Evolutionary conservation across 2,329 filamentous ascomycete species (phyloP), one percentile per base, ranked within the genome.

Genomic region (Plectosphaerella plurivora): DNA sequence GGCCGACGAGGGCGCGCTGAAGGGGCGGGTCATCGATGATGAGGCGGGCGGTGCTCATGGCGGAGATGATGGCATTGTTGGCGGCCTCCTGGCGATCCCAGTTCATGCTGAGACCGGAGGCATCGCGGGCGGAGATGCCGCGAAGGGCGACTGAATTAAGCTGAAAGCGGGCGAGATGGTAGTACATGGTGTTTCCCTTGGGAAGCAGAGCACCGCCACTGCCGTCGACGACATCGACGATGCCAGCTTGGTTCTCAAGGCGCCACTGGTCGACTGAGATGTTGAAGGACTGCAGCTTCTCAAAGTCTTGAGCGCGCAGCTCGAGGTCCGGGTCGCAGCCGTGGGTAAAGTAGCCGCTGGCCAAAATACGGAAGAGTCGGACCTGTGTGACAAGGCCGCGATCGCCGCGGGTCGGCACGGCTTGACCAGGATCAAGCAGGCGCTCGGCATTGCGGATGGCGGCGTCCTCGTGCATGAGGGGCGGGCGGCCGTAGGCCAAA

Each of bases 31-130:
- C 67, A 18, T 64, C 62, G 0, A 69, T 52, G 1, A 69, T 61
- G 33, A 67, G 61, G 15, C 61, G 59, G 8, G 70, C 57, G 25
- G 65, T 88, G n/a, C 57, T 60, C 6, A 51, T 51, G 3, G 55
- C 59, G 1, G 59, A 58, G 2, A 53, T 58, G 11, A 64, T 63
- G 3, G 68, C 69, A 25, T 63, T 69, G 4, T 59, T 61, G 22
- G 58, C 58, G 39, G 47, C 51, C 48, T 55, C 51, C 14, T 45
- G 47, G 3, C 53, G 47, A 11, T 50, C 35, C 15, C 46, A 49
- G 35, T 39, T 50, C 55, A 59, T 57, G 16, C 54, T 51, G 12
- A 53, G 49, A 14, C 51, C 18, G 14, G 46, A 20, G 7, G 22
- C 25, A 15, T 18, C 25, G 9, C 22, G 44, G 47, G 44, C 50